phyloP scores from a whole-genome alignment of 768 basidiomycete species.

The Suillus clintonianus region DNA sequence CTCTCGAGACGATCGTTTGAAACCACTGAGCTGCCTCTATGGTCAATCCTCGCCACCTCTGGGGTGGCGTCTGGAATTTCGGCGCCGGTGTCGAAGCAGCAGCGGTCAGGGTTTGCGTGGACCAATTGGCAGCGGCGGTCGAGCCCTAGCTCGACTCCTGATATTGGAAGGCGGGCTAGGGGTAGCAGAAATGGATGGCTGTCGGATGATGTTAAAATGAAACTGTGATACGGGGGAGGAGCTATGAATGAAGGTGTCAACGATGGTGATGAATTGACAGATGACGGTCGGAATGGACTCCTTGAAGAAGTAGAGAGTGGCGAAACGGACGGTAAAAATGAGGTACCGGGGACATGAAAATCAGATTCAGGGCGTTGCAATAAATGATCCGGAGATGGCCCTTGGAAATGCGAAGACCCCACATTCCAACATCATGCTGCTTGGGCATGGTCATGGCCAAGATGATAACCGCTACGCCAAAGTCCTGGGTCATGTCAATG shows the following conservation, averaged over 20 bases:
- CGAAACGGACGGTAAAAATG: slow-evolving; percentile 20
- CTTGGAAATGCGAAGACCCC: background rate
- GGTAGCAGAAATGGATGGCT: slow-evolving; percentile 10
- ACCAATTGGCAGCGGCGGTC: slow-evolving; percentile 60
- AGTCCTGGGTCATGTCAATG: too few species aligned
- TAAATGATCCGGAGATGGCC: background rate
- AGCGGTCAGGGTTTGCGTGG: slow-evolving; percentile 53
- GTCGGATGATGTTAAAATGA: slow-evolving; percentile 32
- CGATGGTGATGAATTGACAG: slow-evolving; percentile 4
- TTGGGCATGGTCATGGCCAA: too few species aligned
- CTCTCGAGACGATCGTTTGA: slow-evolving; percentile 71
- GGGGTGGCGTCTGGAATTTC: slow-evolving; percentile 56
- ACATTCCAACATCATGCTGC: too few species aligned
- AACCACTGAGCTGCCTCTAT: slow-evolving; percentile 87
- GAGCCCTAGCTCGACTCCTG: slow-evolving; percentile 34
- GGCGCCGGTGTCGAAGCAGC: slow-evolving; percentile 40
- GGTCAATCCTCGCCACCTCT: slow-evolving; percentile 72
- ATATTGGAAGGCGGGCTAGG: background rate
- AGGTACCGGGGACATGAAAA: slow-evolving; percentile 7
- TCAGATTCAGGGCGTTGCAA: slow-evolving; percentile 5
- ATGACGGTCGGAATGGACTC: background rate
- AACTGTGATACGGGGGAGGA: slow-evolving; percentile 57
- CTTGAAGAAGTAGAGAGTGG: slow-evolving; percentile 2
- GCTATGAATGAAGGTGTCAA: slow-evolving; percentile 33
- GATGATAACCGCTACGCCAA: too few species aligned